Conservation (phyloP, 1,284 basidiomycete species). For the Schizophyllum amplum region DNA sequence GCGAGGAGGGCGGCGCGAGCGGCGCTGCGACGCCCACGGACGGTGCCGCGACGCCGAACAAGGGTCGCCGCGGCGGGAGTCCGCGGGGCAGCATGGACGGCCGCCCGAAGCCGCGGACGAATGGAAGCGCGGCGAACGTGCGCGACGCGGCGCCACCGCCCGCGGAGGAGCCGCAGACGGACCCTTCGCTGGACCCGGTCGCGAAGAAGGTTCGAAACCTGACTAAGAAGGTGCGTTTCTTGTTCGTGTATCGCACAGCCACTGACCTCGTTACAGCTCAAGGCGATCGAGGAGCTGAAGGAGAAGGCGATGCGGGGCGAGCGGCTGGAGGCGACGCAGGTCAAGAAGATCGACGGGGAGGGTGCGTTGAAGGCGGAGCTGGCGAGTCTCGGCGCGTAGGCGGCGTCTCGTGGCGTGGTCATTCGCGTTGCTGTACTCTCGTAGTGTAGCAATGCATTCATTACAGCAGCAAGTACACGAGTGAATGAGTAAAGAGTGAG, state of each 20-base stretch:
- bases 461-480: too few relatives aligned
- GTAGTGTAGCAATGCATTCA: too few relatives aligned
- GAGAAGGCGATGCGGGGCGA: slow-evolving; percentile 84
- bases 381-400: slow-evolving; percentile 23
- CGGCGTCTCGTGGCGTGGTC: background rate
- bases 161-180: slow-evolving; percentile 44
- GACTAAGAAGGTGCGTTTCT: slow-evolving; percentile 76
- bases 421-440: too few relatives aligned
- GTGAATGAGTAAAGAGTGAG: too few relatives aligned
- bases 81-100: background rate
- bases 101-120: slow-evolving; percentile 8
- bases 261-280: slow-evolving; percentile 47
- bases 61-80: slow-evolving; percentile 7
- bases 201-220: slow-evolving; percentile 91
- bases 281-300: slow-evolving; percentile 94
- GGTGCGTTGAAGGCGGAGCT: slow-evolving; percentile 79
- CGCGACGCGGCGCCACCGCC: slow-evolving; percentile 17
- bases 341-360: slow-evolving; percentile 93
- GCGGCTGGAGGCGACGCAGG: slow-evolving; percentile 85
- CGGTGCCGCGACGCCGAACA: slow-evolving; percentile 12
- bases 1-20: slow-evolving; percentile 33
- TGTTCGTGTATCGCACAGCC: slow-evolving; percentile 8
- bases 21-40: background rate
- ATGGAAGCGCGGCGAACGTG: slow-evolving; percentile 17
- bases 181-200: slow-evolving; percentile 62